phyloP scores from a whole-genome alignment of 495 filamentous ascomycete species.

The Penicillium herquei region DNA sequence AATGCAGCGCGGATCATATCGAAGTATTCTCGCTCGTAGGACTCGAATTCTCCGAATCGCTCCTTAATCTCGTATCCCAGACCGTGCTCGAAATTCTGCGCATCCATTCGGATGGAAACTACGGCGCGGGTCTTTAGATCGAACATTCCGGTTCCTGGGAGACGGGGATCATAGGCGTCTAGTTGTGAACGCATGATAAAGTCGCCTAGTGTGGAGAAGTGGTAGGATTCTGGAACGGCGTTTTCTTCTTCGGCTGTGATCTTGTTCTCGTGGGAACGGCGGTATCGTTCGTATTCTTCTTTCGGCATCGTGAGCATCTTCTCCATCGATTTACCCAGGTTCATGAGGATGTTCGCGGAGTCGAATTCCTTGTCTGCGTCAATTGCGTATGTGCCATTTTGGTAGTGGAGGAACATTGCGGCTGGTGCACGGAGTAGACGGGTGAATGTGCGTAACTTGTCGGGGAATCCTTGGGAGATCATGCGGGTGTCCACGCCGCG shows the following conservation, averaged over 20 bases:
- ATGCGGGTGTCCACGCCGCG: conserved; percentile 62
- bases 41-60: conserved; percentile 74
- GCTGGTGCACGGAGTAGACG: conserved; percentile 65
- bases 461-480: conserved; percentile 65
- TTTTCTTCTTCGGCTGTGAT: conserved; percentile 63
- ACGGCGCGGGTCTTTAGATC: conserved; percentile 96
- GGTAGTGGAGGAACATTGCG: conserved; percentile 82
- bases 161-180: conserved; percentile 80
- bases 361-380: conserved; percentile 96
- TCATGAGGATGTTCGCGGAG: conserved; percentile 76
- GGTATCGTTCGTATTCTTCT: conserved; percentile 81
- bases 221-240: conserved; percentile 69
- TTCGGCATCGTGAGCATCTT: conserved; percentile 85
- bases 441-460: conserved; percentile 64
- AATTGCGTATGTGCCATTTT: conserved; percentile 87
- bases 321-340: conserved; percentile 93
- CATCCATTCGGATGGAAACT: conserved; percentile 83
- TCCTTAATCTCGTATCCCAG: conserved; percentile 83
- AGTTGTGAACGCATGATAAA: conserved; percentile 96
- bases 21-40: conserved; percentile 91
- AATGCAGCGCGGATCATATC: conserved; percentile 96
- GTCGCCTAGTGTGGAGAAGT: conserved; percentile 86
- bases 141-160: conserved; percentile 94
- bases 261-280: conserved; percentile 60
- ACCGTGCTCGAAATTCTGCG: conserved; percentile 66